phyloP scores from a whole-genome alignment of 129 eudicot genomes.

The Chrysanthemum lavandulifolium region DNA sequence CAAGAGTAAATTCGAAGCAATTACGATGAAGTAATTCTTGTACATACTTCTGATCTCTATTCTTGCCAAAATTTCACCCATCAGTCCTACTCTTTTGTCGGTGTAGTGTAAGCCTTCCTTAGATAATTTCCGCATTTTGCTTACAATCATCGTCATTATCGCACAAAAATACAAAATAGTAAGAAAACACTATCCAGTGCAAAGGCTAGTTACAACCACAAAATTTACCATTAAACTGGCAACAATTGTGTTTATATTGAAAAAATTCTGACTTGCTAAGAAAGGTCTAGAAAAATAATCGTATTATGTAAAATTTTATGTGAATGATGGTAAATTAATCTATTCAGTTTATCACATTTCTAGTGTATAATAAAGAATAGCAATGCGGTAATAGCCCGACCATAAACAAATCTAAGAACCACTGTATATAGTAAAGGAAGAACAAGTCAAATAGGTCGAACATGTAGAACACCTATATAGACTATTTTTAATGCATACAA shows the following conservation, averaged over 20 bases:
- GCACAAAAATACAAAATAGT: slow-evolving; percentile 14
- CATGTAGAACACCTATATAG: not conserved
- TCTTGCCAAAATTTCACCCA: slow-evolving; percentile 89
- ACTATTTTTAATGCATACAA: not conserved
- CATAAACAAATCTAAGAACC: no score
- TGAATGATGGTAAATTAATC: no score
- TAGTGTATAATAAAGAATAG: no score
- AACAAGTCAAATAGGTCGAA: not conserved
- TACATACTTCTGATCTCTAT: slow-evolving; percentile 86
- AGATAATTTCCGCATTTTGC: slow-evolving; percentile 84
- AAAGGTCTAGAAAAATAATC: no score
- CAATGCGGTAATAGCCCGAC: no score
- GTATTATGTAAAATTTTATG: no score
- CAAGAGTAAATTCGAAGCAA: not conserved
- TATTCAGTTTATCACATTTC: no score
- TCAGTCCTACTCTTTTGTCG: slow-evolving; percentile 94
- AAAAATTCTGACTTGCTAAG: no score
- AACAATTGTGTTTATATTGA: no score
- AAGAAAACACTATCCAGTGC: slow-evolving; percentile 8
- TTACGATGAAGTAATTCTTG: not conserved
- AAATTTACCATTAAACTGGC: no score
- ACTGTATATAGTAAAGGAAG: no score
- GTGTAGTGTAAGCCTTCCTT: slow-evolving; percentile 88
- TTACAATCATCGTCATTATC: slow-evolving; percentile 61
- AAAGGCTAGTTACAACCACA: no score